Conservation (phyloP, 192 early-diverging fungal genomes). For the Oehlia diaphana region DNA sequence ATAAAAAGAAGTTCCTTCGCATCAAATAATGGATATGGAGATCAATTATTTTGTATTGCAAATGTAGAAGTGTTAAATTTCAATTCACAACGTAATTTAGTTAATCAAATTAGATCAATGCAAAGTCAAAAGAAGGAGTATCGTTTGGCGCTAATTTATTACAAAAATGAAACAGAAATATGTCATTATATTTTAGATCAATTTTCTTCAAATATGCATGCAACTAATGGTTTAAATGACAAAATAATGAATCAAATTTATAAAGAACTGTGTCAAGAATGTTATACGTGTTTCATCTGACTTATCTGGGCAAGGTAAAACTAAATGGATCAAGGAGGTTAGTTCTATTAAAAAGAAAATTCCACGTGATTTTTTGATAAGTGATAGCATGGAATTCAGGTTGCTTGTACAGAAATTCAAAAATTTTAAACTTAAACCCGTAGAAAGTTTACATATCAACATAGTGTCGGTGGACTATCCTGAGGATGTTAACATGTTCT, state of each 20-base stretch:
- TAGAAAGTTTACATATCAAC: slow-evolving; percentile 31
- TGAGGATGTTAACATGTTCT: slow-evolving; percentile 29
- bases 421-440: not conserved
- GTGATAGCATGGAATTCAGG: slow-evolving; percentile 20
- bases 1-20: not conserved
- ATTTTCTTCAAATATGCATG: slow-evolving; percentile 25
- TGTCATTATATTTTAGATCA: slow-evolving; percentile 30
- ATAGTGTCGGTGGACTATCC: slow-evolving; percentile 20
- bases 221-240: slow-evolving; percentile 9
- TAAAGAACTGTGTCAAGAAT: slow-evolving; percentile 16
- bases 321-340: slow-evolving; percentile 22
- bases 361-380: slow-evolving; percentile 21
- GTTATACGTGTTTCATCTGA: slow-evolving; percentile 27
- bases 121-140: not conserved
- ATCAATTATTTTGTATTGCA: slow-evolving; percentile 29
- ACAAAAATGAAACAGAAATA: not conserved
- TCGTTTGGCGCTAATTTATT: slow-evolving; percentile 22
- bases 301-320: slow-evolving; percentile 31
- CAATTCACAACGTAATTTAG: not conserved
- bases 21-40: not conserved
- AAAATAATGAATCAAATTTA: slow-evolving; percentile 19
- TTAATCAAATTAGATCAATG: slow-evolving; percentile 21
- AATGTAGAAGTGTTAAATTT: slow-evolving; percentile 15
- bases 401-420: slow-evolving; percentile 5
- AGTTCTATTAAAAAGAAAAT: not conserved